Conservation (phyloP, 2,329 filamentous ascomycete genomes). For the Blastomyces parvus region DNA sequence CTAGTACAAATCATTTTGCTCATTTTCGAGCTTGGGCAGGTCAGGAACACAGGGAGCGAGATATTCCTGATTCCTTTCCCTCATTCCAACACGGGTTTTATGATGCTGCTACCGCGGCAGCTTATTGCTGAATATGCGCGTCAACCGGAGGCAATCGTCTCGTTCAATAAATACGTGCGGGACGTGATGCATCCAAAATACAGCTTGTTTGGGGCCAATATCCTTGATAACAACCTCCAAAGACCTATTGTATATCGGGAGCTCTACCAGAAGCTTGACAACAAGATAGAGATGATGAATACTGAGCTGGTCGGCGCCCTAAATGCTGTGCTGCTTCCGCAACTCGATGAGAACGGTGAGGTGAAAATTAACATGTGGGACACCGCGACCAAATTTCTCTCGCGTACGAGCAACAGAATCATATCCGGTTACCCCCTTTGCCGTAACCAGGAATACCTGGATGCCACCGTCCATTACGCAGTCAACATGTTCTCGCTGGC, state of each 20-base stretch:
- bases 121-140: constrained; percentile 4
- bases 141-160: constrained; percentile 6
- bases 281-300: constrained; percentile 13
- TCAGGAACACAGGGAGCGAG: background rate
- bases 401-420: constrained; percentile 11
- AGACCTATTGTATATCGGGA: constrained; percentile 11
- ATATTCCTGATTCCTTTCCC: constrained; percentile 6
- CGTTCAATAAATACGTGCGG: constrained; percentile 4
- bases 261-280: constrained; percentile 11
- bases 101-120: constrained; percentile 2
- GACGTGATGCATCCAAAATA: constrained; percentile 8
- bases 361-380: constrained; percentile 16
- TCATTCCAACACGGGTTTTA: constrained; percentile 6
- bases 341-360: constrained; percentile 9
- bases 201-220: background rate
- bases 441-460: constrained; percentile 16
- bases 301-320: constrained; percentile 10
- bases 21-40: background rate
- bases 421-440: constrained; percentile 15
- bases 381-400: constrained; percentile 12
- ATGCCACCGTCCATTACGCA: constrained; percentile 16
- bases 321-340: constrained; percentile 7
- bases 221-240: constrained; percentile 8
- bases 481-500: constrained; percentile 16
- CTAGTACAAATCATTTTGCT: background rate